Percentiles rank a stretch among this genome's conserved stretches.
phyloP scores from a whole-genome alignment of 371 early-diverging fungal species.

The Nematocida ironsii region DNA sequence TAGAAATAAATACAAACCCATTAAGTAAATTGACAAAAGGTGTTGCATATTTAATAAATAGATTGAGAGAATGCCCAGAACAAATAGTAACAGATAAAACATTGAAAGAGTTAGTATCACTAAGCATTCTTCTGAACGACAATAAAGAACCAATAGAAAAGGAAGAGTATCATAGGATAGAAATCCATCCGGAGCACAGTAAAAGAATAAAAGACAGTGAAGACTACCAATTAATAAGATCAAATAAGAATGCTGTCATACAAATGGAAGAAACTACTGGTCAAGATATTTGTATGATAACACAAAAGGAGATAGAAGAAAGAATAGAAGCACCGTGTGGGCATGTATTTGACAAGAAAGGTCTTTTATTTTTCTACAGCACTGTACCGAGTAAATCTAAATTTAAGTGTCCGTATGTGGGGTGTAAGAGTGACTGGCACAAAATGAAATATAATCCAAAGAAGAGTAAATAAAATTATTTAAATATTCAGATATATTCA shows the following conservation, averaged over 20 bases:
- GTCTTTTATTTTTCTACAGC: conserved; percentile 17
- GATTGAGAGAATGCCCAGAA: not conserved
- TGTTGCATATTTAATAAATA: conserved; percentile 6
- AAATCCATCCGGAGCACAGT: not conserved
- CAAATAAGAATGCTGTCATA: conserved; percentile 22
- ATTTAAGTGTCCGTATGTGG: conserved; percentile 46
- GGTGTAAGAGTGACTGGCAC: conserved; percentile 40
- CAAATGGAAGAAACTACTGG: conserved; percentile 31
- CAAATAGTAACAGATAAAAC: conserved; percentile 14
- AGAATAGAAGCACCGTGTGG: conserved; percentile 64
- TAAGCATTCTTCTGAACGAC: not conserved
- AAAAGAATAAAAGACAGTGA: conserved; percentile 28
- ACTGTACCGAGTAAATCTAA: not conserved
- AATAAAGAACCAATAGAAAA: conserved; percentile 10
- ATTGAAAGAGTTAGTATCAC: conserved; percentile 6
- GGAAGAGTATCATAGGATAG: conserved; percentile 20
- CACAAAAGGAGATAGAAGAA: conserved; percentile 62
- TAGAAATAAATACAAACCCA: not conserved
- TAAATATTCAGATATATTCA: not conserved
- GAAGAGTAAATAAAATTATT: not conserved
- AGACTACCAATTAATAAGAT: conserved; percentile 6
- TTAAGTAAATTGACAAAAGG: not conserved
- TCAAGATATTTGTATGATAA: conserved; percentile 62
- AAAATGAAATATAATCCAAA: conserved; percentile 14
- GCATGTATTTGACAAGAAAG: conserved; percentile 67